Evolutionary conservation across 2,329 filamentous ascomycete species (phyloP).

Genomic region (Trichoderma aggressivum): DNA sequence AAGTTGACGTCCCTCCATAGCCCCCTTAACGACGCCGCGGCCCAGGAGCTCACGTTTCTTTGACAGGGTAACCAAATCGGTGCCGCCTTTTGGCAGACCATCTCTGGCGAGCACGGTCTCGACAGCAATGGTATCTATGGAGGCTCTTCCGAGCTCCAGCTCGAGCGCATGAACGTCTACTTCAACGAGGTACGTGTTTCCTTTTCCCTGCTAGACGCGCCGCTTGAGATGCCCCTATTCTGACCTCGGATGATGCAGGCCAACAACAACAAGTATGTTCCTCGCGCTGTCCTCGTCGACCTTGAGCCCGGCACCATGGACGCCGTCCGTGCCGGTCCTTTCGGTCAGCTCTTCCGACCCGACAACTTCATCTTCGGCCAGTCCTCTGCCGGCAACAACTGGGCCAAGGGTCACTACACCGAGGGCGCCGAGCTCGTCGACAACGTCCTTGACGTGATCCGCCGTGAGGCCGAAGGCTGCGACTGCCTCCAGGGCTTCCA

Average conservation of each 20-base stretch:
- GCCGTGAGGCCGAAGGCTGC: slow-evolving; percentile 96
- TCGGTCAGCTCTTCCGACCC: slow-evolving; percentile 98
- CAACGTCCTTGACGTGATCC: slow-evolving; percentile 96
- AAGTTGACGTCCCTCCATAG: slow-evolving; percentile 36
- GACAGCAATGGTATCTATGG: slow-evolving; percentile 99
- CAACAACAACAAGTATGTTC: slow-evolving; percentile 98
- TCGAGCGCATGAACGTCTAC: slow-evolving; percentile 99
- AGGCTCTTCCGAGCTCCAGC: slow-evolving; percentile 96
- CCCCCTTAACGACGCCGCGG: background rate
- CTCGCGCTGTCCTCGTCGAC: slow-evolving; percentile 98
- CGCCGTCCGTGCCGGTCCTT: slow-evolving; percentile 94
- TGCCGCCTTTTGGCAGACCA: slow-evolving; percentile 98
- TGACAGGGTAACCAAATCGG: slow-evolving; percentile 98
- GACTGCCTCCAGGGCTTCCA: slow-evolving; percentile 99
- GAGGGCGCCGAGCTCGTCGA: slow-evolving; percentile 99
- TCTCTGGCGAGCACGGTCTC: slow-evolving; percentile 90
- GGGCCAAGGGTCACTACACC: slow-evolving; percentile 99
- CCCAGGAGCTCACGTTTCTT: slow-evolving; percentile 37
- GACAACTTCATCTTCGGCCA: slow-evolving; percentile 99
- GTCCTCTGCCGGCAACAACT: slow-evolving; percentile 99
- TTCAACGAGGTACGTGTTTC: slow-evolving; percentile 66
- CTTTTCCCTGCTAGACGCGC: background rate
- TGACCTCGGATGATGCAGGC: slow-evolving; percentile 53
- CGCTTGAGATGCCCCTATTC: background rate
- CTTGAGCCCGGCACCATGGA: slow-evolving; percentile 99